Evolutionary conservation across 371 early-diverging fungal genomes (phyloP).

Genomic region (Pancytospora philotis): DNA sequence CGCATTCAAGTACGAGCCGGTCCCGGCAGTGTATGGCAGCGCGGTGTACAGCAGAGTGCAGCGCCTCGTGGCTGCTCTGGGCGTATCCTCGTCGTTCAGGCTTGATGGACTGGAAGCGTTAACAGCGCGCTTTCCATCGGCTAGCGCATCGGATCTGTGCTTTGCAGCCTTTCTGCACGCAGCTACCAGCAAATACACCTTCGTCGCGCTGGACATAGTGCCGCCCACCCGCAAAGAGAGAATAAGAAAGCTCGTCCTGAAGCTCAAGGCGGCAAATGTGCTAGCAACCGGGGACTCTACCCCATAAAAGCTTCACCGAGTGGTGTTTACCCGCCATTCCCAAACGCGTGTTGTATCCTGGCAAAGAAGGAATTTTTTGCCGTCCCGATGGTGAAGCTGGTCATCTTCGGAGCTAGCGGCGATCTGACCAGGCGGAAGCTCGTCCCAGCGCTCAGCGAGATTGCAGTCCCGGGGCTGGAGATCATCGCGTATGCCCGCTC

Average conservation of each 20-base stretch:
- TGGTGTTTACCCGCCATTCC: too few relatives aligned
- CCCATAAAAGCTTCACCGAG: too few relatives aligned
- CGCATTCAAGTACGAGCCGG: conserved; percentile 9
- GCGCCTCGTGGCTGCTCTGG: background rate
- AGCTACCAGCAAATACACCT: background rate
- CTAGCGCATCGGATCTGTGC: background rate
- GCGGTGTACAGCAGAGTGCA: background rate
- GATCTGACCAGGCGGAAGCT: conserved; percentile 68
- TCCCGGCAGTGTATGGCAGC: background rate
- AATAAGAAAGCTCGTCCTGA: too few relatives aligned
- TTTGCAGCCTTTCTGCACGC: background rate
- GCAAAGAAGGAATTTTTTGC: too few relatives aligned
- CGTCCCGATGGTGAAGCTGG: conserved; percentile 26
- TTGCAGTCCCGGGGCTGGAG: conserved; percentile 64
- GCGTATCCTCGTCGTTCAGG: background rate
- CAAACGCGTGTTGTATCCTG: too few relatives aligned
- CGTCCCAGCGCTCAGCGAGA: conserved; percentile 79
- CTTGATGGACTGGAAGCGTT: background rate
- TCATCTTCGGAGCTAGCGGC: conserved; percentile 60
- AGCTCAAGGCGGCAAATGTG: too few relatives aligned
- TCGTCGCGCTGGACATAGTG: too few relatives aligned
- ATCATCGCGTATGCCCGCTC: conserved; percentile 90
- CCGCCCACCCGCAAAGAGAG: too few relatives aligned
- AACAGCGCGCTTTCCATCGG: background rate
- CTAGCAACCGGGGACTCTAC: too few relatives aligned